Base-by-base conservation (phyloP, 495 filamentous ascomycete genomes). In the Cercophora newfieldiana region DNA sequence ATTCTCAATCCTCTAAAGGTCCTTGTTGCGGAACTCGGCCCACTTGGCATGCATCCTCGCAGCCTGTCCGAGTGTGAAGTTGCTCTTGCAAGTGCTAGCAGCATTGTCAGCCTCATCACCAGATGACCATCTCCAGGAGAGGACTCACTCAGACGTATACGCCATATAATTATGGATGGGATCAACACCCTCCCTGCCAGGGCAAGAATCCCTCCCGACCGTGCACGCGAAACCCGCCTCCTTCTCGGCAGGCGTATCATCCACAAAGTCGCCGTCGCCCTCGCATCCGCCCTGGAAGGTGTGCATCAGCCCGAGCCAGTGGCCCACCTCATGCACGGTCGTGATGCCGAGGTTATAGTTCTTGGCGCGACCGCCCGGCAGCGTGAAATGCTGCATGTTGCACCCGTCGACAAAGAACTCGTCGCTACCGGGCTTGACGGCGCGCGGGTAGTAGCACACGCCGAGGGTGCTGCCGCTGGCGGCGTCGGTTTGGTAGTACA, bases 231-330 rank as follows among this genome's bases (percentile, higher is more conserved):
- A 12, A 2, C 3, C 14, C 1, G 62, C 49, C 25, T 12, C n/a
- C 2, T 19, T 30, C 30, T 64, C 62, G 0, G 55, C n/a, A 1
- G 62, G 62, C 0, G 62, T 64, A 48, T 64, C 62, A 0, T 1
- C 0, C 0, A 64, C 37, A n/a, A 58, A n/a, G 54, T 64, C 62
- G 0, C 62, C 62, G 1, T 44, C 18, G 1, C 62, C 62, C 7
- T 58, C 51, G 28, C 53, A 64, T 0, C 62, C 57, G 8, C 81
- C 83, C 67, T 85, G 72, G 68, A 86, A 86, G n/a, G 79, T 81
- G 69, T 86, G 84, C 62, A 77, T 71, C 55, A 85, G 74, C 26
- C 83, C 81, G 21, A 86, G 71, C 81, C 83, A 86, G 68, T 86
- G 84, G 5, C 82, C 83, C 26, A 81, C 79, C 72, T 85, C 84